A percentile compares a stretch with the other conserved stretches of the same genome.
Conservation (phyloP, 352 stramenopile species). For the Phytophthora capsici region DNA sequence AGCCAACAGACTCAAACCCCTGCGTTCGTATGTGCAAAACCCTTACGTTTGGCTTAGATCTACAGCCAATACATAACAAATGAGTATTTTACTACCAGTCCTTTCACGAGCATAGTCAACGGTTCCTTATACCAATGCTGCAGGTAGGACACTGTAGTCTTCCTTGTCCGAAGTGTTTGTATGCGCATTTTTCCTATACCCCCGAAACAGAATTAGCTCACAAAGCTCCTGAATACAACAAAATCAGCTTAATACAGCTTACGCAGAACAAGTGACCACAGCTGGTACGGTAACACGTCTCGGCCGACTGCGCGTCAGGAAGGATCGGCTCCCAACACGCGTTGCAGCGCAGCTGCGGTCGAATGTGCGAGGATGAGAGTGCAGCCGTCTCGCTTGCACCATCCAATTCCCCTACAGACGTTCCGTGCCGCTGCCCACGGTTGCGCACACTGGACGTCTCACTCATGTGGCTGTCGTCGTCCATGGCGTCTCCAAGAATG, state of each 20-base stretch:
- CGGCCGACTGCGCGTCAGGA: conserved; percentile 61
- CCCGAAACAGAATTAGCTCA: background rate
- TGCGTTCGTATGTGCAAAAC: background rate
- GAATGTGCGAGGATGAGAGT: conserved; percentile 37
- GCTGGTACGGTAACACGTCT: conserved; percentile 81
- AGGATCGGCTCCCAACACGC: conserved; percentile 79
- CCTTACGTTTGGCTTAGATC: conserved; percentile 63
- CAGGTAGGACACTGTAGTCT: conserved; percentile 71
- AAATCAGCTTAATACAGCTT: background rate
- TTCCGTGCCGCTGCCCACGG: conserved; percentile 35
- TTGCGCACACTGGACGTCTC: conserved; percentile 73
- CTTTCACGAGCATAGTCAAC: background rate
- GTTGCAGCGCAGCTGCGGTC: conserved; percentile 77
- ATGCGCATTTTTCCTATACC: conserved; percentile 84
- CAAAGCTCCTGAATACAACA: background rate
- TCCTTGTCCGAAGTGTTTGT: conserved; percentile 80
- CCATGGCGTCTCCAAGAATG: conserved; percentile 44
- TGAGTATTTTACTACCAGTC: background rate
- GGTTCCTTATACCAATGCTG: conserved; percentile 40
- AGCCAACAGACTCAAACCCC: background rate
- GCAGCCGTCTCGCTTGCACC: conserved; percentile 27
- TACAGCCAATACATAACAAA: conserved; percentile 12
- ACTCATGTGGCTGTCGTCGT: conserved; percentile 74
- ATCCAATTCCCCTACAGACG: conserved; percentile 59
- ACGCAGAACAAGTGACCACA: conserved; percentile 84